Base-by-base conservation (phyloP, 192 early-diverging fungal species). In the Dispira parvispora region DNA sequence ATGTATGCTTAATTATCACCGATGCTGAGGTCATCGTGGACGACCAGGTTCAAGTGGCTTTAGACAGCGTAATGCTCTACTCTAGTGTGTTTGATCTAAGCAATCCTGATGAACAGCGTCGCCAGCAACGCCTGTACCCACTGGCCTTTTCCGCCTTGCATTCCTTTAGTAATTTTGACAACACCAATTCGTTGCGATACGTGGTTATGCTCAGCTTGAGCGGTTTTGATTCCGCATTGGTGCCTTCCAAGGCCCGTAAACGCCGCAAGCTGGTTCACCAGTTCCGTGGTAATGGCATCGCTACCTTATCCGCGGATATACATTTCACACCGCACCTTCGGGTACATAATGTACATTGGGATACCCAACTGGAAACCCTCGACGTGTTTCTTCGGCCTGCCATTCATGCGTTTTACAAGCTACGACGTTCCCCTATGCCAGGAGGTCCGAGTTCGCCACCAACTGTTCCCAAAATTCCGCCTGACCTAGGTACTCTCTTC, bases 1-100 rank as follows among this genome's bases (percentile, higher is more conserved):
- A 61, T 44, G 58, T 61, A 6, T 43, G 58, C 26, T 38, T 61
- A 21, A 61, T 38, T 44, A 43, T 61, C 58, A 44, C 58, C 58
- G 58, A 61, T n/a, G 58, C 58, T n/a, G 58, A 61, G 16, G 58
- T 61, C 18, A 61, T 61, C 58, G 25, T 61, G 16, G 58, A 61
- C 42, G 58, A 61, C 58, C 58, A 61, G 58, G 58, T 61, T 20
- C 58, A 61, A 25, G n/a, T 61, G 4, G 58, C 58, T 44, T n/a
- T 61, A 20, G 58, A 44, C 42, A 43, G 14, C 4, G 58, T 44
- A 20, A 61, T 61, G 58, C 43, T 61, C 8, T 61, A 45, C 58
- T 61, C 58, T 20, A 61, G 58, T n/a, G 58, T 61, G 3, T 61
- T 61, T 44, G 58, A 61, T 45, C 43, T 61, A 44, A 25, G 58